Conservation (phyloP, 331 rosid genomes). For the Acacia pycnantha region DNA sequence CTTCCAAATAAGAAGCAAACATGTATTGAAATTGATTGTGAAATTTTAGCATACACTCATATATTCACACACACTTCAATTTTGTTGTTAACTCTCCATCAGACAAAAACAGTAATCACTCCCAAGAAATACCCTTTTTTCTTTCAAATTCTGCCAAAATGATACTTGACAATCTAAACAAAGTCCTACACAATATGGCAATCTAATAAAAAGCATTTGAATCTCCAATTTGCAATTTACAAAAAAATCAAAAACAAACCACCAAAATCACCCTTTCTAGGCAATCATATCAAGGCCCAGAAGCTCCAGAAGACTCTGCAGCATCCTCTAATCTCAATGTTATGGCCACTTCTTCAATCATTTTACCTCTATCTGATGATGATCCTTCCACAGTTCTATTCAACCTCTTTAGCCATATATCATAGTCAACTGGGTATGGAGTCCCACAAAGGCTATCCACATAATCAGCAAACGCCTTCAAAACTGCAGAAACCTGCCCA, state of each 20-base stretch:
- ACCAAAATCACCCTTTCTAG: conserved; percentile 21
- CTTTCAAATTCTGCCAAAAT: conserved; percentile 13
- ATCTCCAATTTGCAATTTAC: conserved; percentile 44
- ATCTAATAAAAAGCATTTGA: conserved; percentile 39
- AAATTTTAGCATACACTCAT: background rate
- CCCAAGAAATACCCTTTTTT: conserved; percentile 27
- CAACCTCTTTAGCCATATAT: conserved; percentile 76
- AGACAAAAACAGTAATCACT: conserved; percentile 22
- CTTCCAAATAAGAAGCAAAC: conserved; percentile 5
- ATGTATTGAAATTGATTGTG: background rate
- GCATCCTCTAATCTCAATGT: conserved; percentile 61
- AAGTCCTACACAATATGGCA: conserved; percentile 28
- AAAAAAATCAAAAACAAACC: conserved; percentile 29
- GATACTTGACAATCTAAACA: conserved; percentile 12
- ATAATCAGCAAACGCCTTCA: conserved; percentile 85
- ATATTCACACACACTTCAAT: conserved; percentile 16
- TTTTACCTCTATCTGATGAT: conserved; percentile 59
- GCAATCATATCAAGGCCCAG: conserved; percentile 42
- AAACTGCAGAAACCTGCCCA: conserved; percentile 66
- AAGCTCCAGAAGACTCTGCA: conserved; percentile 75
- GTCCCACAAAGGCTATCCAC: conserved; percentile 88
- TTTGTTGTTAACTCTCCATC: conserved; percentile 20
- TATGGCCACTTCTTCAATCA: conserved; percentile 57
- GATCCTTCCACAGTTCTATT: conserved; percentile 58
- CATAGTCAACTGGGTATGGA: conserved; percentile 72